Evolutionary conservation across 202 grass and related monocot genomes (phyloP).

Genomic region (Dendrocalamus latiflorus): DNA sequence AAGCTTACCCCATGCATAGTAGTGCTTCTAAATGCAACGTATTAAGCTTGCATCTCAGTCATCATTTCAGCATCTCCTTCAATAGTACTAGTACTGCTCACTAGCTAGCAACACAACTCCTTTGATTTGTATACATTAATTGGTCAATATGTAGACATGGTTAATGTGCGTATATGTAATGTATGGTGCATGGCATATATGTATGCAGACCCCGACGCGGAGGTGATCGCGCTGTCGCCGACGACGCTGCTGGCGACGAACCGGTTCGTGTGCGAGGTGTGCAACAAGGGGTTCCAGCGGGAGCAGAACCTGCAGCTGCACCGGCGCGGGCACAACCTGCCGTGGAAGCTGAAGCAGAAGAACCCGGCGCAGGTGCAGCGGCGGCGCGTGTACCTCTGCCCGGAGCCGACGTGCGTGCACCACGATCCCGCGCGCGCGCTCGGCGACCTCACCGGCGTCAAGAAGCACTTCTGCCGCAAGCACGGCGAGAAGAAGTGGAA

Average conservation of each 20-base stretch:
- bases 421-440: constrained; percentile 78
- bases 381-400: constrained; percentile 78
- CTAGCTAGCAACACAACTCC: not conserved
- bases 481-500: constrained; percentile 99
- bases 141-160: not conserved
- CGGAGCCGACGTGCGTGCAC: constrained; percentile 86
- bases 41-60: not conserved
- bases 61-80: not conserved
- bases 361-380: constrained; percentile 50
- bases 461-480: constrained; percentile 99
- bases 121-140: not conserved
- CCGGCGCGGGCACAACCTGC: constrained; percentile 90
- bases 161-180: not conserved
- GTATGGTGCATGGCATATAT: not conserved
- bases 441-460: constrained; percentile 89
- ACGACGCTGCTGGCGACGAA: constrained; percentile 91
- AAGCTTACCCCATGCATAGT: not conserved
- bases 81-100: not conserved
- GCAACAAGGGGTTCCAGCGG: constrained; percentile 92
- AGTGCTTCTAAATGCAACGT: not conserved
- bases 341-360: constrained; percentile 94
- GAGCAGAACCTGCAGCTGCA: constrained; percentile 99
- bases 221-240: constrained; percentile 42
- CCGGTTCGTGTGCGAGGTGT: constrained; percentile 95
- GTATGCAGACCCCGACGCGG: constrained; percentile 62